Evolutionary conservation across 345 rosid species (phyloP).

Genomic region (Salix viminalis): DNA sequence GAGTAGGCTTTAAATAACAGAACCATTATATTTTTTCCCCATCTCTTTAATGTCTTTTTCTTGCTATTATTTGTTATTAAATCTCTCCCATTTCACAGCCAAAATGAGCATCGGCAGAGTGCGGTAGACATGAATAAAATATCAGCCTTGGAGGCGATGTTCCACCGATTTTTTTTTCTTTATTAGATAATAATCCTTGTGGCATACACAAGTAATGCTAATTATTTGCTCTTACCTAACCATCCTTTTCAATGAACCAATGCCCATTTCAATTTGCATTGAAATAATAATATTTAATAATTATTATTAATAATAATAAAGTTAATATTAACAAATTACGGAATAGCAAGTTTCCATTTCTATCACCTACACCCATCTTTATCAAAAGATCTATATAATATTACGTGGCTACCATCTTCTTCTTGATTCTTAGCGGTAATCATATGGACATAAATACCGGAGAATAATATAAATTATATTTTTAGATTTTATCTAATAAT

Average conservation of each 20-base stretch:
- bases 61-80: too few species aligned
- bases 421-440: neutral
- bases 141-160: neutral
- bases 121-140: neutral
- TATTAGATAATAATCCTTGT: neutral
- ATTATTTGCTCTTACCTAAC: neutral
- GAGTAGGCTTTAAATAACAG: too few species aligned
- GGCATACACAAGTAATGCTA: neutral
- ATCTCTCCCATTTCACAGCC: too few species aligned
- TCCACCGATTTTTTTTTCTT: neutral
- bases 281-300: neutral
- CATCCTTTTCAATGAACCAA: neutral
- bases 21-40: too few species aligned
- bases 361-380: slow-evolving; percentile 15
- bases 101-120: too few species aligned
- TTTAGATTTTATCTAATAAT: rapidly evolving
- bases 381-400: neutral
- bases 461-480: too few species aligned
- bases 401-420: neutral
- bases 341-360: neutral
- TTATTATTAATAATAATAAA: too few species aligned
- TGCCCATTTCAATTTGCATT: neutral
- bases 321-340: neutral
- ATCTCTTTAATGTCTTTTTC: too few species aligned
- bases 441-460: rapidly evolving